phyloP scores from a whole-genome alignment of 192 early-diverging fungal species.

The Gonapodya prolifera region DNA sequence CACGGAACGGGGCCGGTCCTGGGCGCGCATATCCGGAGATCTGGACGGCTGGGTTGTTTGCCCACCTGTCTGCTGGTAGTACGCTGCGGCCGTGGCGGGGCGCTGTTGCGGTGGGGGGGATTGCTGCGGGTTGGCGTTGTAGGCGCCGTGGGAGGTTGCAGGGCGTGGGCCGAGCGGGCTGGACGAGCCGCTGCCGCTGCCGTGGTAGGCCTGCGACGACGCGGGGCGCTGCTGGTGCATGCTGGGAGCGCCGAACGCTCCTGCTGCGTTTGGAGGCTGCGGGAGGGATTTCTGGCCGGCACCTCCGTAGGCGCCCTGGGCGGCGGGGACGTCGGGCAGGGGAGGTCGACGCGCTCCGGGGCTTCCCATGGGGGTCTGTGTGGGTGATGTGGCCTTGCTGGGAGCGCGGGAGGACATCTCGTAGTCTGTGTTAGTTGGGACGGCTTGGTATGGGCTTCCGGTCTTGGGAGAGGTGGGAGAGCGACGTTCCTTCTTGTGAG shows the following conservation, averaged over 20 bases:
- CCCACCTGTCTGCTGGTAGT: neutral
- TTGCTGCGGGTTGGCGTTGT: neutral
- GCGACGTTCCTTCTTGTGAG: neutral
- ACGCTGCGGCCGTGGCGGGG: neutral
- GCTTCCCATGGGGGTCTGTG: neutral
- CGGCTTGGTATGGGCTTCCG: neutral
- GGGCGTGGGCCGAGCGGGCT: neutral
- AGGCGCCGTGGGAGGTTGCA: neutral
- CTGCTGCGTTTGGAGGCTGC: neutral
- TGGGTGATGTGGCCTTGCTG: neutral
- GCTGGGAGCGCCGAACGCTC: neutral
- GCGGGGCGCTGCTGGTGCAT: neutral
- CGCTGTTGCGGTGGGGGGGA: neutral
- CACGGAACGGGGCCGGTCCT: neutral
- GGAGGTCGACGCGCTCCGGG: neutral
- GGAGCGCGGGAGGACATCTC: neutral
- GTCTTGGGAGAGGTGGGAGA: neutral
- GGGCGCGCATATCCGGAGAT: neutral
- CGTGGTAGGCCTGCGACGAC: neutral
- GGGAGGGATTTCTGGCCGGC: neutral
- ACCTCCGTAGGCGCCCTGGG: too few relatives aligned
- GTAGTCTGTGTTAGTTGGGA: neutral
- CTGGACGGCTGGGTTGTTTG: neutral
- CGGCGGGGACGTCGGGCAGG: neutral
- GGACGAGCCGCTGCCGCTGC: neutral